Percentiles rank a stretch among this genome's conserved stretches.
Evolutionary conservation across 495 filamentous ascomycete genomes (phyloP).

Genomic region (Penicillium bialowiezense): DNA sequence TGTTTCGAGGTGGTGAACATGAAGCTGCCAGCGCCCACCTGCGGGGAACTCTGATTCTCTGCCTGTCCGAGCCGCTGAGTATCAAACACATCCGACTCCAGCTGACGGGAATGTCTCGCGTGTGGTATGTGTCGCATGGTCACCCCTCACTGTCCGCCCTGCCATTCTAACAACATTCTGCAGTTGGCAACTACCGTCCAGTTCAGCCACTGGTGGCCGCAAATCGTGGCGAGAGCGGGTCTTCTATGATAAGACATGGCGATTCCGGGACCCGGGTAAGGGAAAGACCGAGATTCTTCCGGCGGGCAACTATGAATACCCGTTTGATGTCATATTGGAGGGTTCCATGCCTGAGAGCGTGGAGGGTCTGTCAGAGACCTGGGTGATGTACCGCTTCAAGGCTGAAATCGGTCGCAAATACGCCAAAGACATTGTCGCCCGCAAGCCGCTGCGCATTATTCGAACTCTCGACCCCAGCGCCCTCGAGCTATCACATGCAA

Average conservation of each 20-base stretch:
- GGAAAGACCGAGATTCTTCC: constrained; percentile 59
- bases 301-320: constrained; percentile 85
- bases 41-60: constrained; percentile 73
- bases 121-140: constrained; percentile 54
- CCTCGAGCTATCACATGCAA: constrained; percentile 79
- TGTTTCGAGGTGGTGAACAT: constrained; percentile 71
- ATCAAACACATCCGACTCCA: constrained; percentile 71
- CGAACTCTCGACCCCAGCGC: constrained; percentile 78
- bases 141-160: neutral
- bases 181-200: constrained; percentile 50
- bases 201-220: constrained; percentile 39
- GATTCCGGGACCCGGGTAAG: constrained; percentile 48
- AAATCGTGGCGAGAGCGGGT: constrained; percentile 52
- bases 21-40: constrained; percentile 74
- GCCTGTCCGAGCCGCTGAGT: constrained; percentile 63
- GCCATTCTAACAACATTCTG: constrained; percentile 8
- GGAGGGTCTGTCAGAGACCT: constrained; percentile 77
- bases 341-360: constrained; percentile 81
- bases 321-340: constrained; percentile 75
- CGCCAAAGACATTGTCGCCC: constrained; percentile 71
- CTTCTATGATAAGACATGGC: constrained; percentile 56
- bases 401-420: constrained; percentile 82
- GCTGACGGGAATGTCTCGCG: constrained; percentile 65
- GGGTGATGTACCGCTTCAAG: constrained; percentile 83
- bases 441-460: constrained; percentile 81